phyloP scores from a whole-genome alignment of 805 yeast species.

The Alloascoidea hylecoeti region DNA sequence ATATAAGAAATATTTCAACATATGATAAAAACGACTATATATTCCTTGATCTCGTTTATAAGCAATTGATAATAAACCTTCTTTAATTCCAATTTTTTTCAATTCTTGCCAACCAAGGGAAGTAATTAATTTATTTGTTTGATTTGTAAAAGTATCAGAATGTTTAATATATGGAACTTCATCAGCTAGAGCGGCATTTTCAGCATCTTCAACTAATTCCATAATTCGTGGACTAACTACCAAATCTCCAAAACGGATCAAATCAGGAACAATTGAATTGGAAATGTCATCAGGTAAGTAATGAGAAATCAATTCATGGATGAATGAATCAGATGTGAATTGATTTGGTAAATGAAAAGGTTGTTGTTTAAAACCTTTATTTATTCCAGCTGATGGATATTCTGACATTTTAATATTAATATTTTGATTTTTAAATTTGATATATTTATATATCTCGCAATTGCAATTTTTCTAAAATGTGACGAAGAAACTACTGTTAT shows the following conservation, averaged over 20 bases:
- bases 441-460: too few species aligned
- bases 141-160: constrained; percentile 16
- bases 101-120: constrained; percentile 15
- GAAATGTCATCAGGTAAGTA: neutral
- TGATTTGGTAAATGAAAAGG: neutral
- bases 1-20: constrained; percentile 12
- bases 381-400: too few species aligned
- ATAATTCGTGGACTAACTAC: neutral
- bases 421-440: too few species aligned
- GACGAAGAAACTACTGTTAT: too few species aligned
- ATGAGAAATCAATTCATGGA: neutral
- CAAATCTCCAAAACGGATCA: neutral
- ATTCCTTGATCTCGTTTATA: constrained; percentile 13
- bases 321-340: neutral
- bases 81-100: constrained; percentile 9
- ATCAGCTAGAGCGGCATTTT: too few species aligned
- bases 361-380: neutral
- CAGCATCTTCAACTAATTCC: constrained; percentile 16
- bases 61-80: constrained; percentile 15
- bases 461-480: too few species aligned
- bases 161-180: constrained; percentile 13
- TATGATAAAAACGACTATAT: constrained; percentile 12
- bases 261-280: constrained; percentile 1
- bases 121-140: constrained; percentile 12
- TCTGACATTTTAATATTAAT: too few species aligned